Base-by-base conservation (phyloP, 2,329 filamentous ascomycete genomes). In the Hymenoscyphus linearis region DNA sequence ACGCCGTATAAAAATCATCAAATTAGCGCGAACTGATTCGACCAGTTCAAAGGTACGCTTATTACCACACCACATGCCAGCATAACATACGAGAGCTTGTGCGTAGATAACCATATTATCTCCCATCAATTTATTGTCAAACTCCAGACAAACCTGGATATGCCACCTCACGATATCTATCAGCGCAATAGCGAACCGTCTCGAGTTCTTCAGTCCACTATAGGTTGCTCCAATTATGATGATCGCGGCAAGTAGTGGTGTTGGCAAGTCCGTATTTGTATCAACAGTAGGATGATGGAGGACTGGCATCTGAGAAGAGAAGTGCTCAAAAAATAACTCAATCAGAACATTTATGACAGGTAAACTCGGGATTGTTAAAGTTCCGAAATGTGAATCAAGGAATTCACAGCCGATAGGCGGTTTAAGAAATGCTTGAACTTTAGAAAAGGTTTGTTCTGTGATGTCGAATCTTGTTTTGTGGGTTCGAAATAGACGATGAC, bases 11-110 rank as follows among this genome's bases (percentile, higher is more conserved):
- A 66, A 64, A 1, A 65, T 67, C 0, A 70, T 60, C 13, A 69
- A 55, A n/a, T 60, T 61, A 4, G 66, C 68, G 35, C 66, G 64
- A n/a, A 66, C 65, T 4, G 64, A 60, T 55, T 70, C 66, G 3
- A 65, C 64, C 13, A 68, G 47, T 53, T 65, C 60, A 47, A 67
- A 70, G n/a, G 66, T 61, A 22, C 66, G 61, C 52, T 68, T 70
- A 16, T 70, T 70, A 3, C 68, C 68, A 44, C 66, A 66, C 68
- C 68, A 70, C 4, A 70, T 47, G 0, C 66, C 68, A 14, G 62
- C 56, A 16, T 68, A 65, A 27, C 66, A 66, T 27, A 70, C 60
- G 4, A 70, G 62, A 50, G 66, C 67, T 60, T 69, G 52, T 13
- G 68, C 60, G 34, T 67, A 66, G 25, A 70, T 68, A 9, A 65